Conservation (phyloP, 352 stramenopile species). For the Globisporangium rhizosaccharum region DNA sequence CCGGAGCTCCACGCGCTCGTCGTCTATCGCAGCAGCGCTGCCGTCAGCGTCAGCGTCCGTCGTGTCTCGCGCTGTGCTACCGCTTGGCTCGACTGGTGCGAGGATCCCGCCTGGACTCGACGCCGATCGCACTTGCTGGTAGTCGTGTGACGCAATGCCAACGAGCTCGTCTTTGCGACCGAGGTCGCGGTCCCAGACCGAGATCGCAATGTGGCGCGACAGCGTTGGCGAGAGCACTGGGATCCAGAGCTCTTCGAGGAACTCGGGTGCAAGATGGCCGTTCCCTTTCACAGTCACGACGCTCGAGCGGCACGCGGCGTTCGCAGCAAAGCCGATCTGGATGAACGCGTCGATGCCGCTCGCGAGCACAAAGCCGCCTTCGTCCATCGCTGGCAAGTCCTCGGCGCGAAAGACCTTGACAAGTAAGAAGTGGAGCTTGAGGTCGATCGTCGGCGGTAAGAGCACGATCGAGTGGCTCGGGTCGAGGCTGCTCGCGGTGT, state of each 20-base stretch:
- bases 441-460: slow-evolving; percentile 68
- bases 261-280: slow-evolving; percentile 42
- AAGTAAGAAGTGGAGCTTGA: slow-evolving; percentile 75
- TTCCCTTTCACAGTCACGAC: slow-evolving; percentile 62
- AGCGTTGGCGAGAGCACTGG: slow-evolving; percentile 75
- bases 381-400: slow-evolving; percentile 80
- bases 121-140: slow-evolving; percentile 40
- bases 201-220: slow-evolving; percentile 62
- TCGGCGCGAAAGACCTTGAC: slow-evolving; percentile 75
- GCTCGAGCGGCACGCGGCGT: slow-evolving; percentile 34
- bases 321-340: slow-evolving; percentile 60
- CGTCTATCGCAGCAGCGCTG: neutral
- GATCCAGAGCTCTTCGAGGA: slow-evolving; percentile 84
- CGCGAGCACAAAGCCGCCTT: slow-evolving; percentile 28
- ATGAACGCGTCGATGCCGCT: slow-evolving; percentile 84
- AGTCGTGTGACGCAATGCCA: slow-evolving; percentile 64
- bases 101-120: slow-evolving; percentile 23
- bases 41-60: slow-evolving; percentile 2
- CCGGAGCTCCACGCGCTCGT: slow-evolving; percentile 27
- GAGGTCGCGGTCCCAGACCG: slow-evolving; percentile 77
- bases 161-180: slow-evolving; percentile 69
- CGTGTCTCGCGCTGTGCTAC: neutral
- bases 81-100: neutral
- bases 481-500: slow-evolving; percentile 10
- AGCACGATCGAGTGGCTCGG: slow-evolving; percentile 41